Base-by-base conservation (phyloP, 129 eudicot species). In the Flaveria robusta region DNA sequence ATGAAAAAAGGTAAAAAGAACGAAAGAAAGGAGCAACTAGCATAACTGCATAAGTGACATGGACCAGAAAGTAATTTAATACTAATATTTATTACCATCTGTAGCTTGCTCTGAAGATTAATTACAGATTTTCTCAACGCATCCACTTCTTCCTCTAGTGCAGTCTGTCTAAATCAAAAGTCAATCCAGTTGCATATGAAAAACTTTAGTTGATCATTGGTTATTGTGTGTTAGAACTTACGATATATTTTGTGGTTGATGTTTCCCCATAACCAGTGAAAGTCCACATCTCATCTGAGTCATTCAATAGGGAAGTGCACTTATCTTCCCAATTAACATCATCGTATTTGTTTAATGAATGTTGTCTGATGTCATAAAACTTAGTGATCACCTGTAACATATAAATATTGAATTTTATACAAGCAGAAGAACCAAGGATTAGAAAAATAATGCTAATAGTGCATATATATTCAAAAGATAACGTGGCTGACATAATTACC, bases 91-190 rank as follows among this genome's bases (percentile, higher is more conserved):
- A 42, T 42, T 79, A 92, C 97, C 96, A 92, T 81, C 41, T 79
- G 84, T 74, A 84, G 81, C 80, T 78, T 87, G 85, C 86, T 86
- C 62, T 81, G 91, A 50, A 87, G 81, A 82, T 83, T 84, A 81
- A 31, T 76, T 31, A 84, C 70, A 74, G 91, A 79, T 43, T 71
- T 81, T 77, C 85, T 92, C 88, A 87, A 79, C 39, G 79, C 60
- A 79, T 87, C 88, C 70, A 89, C 83, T 75, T 92, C 93, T 81
- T 84, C 76, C 84, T 89, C 93, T 60, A 92, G 85, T 47, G 87
- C 85, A 81, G 84, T 87, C 97, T 92, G 96, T 83, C 93, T 92
- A 79, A 87, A 76, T 66, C 66, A 84, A 84, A 84, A 78, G 89
- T 84, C 81, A 82, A 71, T 79, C 84, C 73, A 78, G 76, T 86